phyloP scores from a whole-genome alignment of 169 alveolate genomes.

The Plasmodium coatneyi region DNA sequence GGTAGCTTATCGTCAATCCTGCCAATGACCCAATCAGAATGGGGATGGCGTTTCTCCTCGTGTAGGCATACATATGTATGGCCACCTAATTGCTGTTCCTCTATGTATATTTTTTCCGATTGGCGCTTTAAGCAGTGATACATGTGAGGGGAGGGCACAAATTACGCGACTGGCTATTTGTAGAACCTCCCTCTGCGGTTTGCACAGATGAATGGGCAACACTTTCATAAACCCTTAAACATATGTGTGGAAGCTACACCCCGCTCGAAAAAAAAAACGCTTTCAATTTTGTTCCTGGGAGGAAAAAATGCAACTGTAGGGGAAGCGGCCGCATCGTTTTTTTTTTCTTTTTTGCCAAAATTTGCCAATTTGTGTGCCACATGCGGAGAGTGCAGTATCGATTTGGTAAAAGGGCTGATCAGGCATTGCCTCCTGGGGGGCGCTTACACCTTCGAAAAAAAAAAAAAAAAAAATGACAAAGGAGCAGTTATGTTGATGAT shows the following conservation, averaged over 20 bases:
- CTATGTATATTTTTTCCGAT: background rate
- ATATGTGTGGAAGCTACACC: background rate
- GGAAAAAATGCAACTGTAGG: background rate
- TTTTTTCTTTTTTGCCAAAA: background rate
- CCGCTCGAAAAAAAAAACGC: background rate
- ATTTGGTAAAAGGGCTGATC: background rate
- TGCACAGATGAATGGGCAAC: background rate
- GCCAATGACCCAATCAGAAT: constrained; percentile 46
- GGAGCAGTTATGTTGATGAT: background rate
- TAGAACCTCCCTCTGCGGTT: background rate
- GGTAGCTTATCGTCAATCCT: constrained; percentile 23
- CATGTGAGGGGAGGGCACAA: background rate
- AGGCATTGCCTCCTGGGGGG: background rate
- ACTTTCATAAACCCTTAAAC: background rate
- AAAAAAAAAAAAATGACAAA: background rate
- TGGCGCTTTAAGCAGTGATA: background rate
- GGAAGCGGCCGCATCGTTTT: background rate
- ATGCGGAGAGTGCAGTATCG: background rate
- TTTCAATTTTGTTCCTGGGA: background rate
- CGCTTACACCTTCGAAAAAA: background rate
- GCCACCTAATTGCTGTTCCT: background rate
- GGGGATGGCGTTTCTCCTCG: constrained; percentile 15
- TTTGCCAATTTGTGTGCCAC: background rate
- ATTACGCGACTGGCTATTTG: background rate
- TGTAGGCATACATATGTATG: constrained; percentile 23